Evolutionary conservation across 2,329 filamentous ascomycete species (phyloP).

Genomic region (Geosmithia putterillii): DNA sequence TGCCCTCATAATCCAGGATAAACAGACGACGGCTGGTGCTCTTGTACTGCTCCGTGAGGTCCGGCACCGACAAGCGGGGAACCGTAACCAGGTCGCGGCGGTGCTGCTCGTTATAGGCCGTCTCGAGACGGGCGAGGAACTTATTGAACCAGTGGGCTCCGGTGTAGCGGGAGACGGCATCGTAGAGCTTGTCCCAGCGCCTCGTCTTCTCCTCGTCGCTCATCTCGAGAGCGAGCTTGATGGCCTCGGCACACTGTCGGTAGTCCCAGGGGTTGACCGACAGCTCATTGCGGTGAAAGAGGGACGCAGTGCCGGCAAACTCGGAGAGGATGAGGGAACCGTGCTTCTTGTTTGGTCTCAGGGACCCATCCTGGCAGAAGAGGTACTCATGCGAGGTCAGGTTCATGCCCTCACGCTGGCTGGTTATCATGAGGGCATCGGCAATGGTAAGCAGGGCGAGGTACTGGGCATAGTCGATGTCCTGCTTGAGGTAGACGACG

Average conservation of each 20-base stretch:
- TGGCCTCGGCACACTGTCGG: conserved; percentile 72
- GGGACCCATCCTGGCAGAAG: conserved; percentile 78
- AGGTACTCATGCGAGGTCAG: conserved; percentile 90
- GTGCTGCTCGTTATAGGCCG: conserved; percentile 74
- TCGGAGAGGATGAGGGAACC: conserved; percentile 87
- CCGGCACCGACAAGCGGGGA: conserved; percentile 63
- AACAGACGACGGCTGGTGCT: conserved; percentile 61
- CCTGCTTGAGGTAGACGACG: conserved; percentile 86
- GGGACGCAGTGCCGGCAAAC: conserved; percentile 81
- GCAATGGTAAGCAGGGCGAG: conserved; percentile 83
- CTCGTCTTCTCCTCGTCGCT: conserved; percentile 56
- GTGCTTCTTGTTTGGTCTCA: conserved; percentile 59
- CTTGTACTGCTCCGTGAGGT: conserved; percentile 54
- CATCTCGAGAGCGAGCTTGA: conserved; percentile 77
- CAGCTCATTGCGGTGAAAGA: conserved; percentile 72
- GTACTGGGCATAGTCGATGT: conserved; percentile 87
- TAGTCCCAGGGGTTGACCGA: conserved; percentile 96
- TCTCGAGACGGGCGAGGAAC: conserved; percentile 57
- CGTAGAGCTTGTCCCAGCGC: conserved; percentile 63
- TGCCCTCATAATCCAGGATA: conserved; percentile 89
- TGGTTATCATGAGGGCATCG: conserved; percentile 88
- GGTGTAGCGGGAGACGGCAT: conserved; percentile 67
- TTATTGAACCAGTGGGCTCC: conserved; percentile 78
- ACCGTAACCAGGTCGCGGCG: conserved; percentile 76
- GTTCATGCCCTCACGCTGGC: conserved; percentile 95